phyloP scores from a whole-genome alignment of 768 basidiomycete species.

The Mycena crocata region DNA sequence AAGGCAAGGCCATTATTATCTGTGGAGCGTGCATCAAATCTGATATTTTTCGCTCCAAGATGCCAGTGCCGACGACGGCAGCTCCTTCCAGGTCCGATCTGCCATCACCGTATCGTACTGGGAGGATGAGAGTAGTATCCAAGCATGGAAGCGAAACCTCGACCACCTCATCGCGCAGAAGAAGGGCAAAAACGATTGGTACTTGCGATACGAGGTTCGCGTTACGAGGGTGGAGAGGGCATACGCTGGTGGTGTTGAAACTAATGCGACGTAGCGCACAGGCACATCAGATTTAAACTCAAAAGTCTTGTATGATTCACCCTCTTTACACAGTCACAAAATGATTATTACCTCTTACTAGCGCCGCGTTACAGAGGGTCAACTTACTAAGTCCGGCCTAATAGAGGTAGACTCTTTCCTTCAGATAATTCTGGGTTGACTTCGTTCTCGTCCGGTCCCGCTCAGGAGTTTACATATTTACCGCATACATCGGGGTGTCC shows the following conservation, averaged over 20 bases:
- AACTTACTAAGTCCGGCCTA: too few species aligned
- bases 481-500: background rate
- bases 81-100: constrained; percentile 7
- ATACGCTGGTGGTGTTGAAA: constrained; percentile 11
- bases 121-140: constrained; percentile 29
- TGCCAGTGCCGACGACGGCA: background rate
- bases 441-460: too few species aligned
- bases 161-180: constrained; percentile 31
- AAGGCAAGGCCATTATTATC: constrained; percentile 7
- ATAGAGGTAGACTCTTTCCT: too few species aligned
- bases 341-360: background rate
- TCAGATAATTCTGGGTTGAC: too few species aligned
- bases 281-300: constrained; percentile 6
- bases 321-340: background rate
- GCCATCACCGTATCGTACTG: constrained; percentile 32
- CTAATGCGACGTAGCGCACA: background rate
- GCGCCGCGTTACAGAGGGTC: too few species aligned
- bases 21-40: background rate
- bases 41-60: background rate
- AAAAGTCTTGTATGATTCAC: too few species aligned
- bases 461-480: too few species aligned
- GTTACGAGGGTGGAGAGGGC: constrained; percentile 29
- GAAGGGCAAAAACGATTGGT: constrained; percentile 28
- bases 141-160: constrained; percentile 26
- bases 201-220: constrained; percentile 24